These are phyloP conservation scores for Phytopythium helicoides DNA, from an alignment of 352 stramenopile genomes.

Conservation along the genomic window DNA sequence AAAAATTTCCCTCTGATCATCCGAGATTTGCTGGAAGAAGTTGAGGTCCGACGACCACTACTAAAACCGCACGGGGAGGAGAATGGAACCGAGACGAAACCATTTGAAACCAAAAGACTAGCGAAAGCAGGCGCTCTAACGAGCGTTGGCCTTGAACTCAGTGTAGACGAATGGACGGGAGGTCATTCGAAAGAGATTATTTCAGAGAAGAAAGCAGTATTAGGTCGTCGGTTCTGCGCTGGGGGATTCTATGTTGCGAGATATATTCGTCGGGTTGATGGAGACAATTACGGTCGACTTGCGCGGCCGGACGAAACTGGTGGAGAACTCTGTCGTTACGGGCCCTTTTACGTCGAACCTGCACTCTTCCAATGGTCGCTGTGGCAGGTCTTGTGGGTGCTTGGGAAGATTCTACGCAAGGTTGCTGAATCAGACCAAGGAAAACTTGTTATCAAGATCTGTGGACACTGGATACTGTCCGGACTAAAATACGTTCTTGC, in stretches of 20 bases:
- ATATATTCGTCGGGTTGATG: constrained; percentile 31
- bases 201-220: constrained; percentile 3
- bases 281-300: not conserved
- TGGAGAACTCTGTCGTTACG: constrained; percentile 49
- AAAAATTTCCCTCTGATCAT: constrained; percentile 48
- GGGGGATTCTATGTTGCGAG: constrained; percentile 48
- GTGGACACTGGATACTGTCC: constrained; percentile 19
- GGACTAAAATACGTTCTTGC: constrained; percentile 48
- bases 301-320: constrained; percentile 9
- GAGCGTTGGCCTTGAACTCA: constrained; percentile 27
- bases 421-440: constrained; percentile 20
- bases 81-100: not conserved
- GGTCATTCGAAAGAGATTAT: not conserved
- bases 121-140: constrained; percentile 13
- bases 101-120: not conserved
- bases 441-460: constrained; percentile 24
- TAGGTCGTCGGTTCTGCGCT: constrained; percentile 23
- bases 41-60: constrained; percentile 25
- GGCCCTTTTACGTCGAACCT: constrained; percentile 40
- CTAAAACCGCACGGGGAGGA: constrained; percentile 6
- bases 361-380: constrained; percentile 19
- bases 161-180: not conserved
- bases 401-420: constrained; percentile 15
- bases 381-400: constrained; percentile 14
- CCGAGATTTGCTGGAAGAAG: constrained; percentile 49